phyloP scores from a whole-genome alignment of 192 early-diverging fungal species.

The Dimargaris cristalligena region DNA sequence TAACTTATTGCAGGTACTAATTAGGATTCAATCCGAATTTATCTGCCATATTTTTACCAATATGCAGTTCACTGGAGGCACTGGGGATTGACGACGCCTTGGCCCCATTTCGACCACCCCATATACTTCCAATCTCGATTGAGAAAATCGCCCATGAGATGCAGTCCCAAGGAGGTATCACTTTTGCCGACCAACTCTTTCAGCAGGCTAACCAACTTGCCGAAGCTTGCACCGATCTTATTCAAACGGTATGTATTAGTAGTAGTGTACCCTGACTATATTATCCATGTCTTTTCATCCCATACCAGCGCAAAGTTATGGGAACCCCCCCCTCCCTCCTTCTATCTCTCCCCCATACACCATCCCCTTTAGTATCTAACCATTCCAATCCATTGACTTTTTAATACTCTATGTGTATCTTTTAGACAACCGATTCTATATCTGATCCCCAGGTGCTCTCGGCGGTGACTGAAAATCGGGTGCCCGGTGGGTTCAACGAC shows the following conservation, averaged over 20 bases:
- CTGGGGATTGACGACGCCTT: slow-evolving; percentile 52
- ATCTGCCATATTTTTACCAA: background rate
- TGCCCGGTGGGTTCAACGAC: background rate
- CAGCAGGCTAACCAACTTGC: background rate
- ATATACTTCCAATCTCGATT: slow-evolving; percentile 53
- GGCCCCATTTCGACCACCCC: slow-evolving; percentile 55
- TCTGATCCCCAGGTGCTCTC: background rate
- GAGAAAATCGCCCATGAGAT: slow-evolving; percentile 60
- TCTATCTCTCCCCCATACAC: too few species aligned
- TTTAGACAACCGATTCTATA: background rate
- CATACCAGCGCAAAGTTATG: background rate
- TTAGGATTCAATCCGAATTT: background rate
- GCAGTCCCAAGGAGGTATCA: slow-evolving; percentile 46
- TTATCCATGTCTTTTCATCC: background rate
- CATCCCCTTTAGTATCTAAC: too few species aligned
- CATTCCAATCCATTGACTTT: background rate
- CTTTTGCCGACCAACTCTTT: background rate
- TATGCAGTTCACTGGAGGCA: slow-evolving; percentile 39
- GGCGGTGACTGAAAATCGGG: background rate
- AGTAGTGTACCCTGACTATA: background rate
- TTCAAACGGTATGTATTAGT: background rate
- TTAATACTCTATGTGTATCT: background rate
- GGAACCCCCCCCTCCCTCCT: too few species aligned
- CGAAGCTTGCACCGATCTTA: background rate
- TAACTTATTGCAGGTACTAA: background rate